Conservation (phyloP, 163 green algal species). For the Volvox carteri region DNA sequence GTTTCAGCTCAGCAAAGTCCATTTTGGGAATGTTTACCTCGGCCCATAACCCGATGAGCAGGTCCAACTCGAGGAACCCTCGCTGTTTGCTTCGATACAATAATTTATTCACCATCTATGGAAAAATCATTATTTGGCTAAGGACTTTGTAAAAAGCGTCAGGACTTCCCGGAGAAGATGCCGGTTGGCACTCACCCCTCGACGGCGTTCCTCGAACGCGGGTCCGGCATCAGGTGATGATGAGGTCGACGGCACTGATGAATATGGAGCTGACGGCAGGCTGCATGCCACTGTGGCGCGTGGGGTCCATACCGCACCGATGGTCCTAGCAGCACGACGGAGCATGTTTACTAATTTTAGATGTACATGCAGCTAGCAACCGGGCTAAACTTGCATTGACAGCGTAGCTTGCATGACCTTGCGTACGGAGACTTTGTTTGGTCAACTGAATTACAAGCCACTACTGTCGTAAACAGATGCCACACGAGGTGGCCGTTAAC, state of each 20-base stretch:
- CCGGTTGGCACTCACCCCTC: constrained; percentile 8
- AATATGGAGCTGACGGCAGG: constrained; percentile 38
- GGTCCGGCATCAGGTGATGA: not conserved
- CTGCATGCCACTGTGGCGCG: not conserved
- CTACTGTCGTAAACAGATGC: not conserved
- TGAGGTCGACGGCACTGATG: not conserved
- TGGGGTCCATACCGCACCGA: not conserved
- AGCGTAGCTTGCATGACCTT: too few relatives aligned
- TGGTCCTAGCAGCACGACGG: not conserved
- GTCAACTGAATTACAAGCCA: not conserved
- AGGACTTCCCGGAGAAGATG: not conserved
- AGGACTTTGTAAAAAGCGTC: not conserved
- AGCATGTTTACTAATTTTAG: constrained; percentile 29
- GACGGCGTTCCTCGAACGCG: constrained; percentile 12
- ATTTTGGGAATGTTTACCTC: constrained; percentile 79
- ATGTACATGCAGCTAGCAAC: too few relatives aligned
- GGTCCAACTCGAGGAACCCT: constrained; percentile 88
- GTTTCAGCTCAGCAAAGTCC: constrained; percentile 56
- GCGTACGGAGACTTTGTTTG: too few relatives aligned
- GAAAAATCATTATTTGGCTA: not conserved
- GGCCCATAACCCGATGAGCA: constrained; percentile 86
- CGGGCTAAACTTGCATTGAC: too few relatives aligned
- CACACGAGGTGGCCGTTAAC: too few relatives aligned
- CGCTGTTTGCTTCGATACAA: constrained; percentile 87
- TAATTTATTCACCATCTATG: constrained; percentile 78